Conservation (phyloP, 345 rosid genomes). For the Salix suchowensis region DNA sequence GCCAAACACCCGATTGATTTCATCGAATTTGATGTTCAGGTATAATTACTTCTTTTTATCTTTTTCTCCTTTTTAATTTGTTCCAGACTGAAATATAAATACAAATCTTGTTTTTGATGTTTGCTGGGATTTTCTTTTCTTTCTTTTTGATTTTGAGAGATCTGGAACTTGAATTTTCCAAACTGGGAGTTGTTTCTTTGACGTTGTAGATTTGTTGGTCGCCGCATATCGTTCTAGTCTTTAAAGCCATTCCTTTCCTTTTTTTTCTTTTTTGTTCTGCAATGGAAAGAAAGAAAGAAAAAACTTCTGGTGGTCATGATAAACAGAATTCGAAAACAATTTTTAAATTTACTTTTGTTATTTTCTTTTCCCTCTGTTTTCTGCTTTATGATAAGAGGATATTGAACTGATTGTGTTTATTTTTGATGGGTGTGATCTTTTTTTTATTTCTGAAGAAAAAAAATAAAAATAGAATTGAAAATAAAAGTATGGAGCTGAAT, state of each 20-base stretch:
- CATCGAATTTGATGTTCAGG: slow-evolving; percentile 99
- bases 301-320: too few species aligned
- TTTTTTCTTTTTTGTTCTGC: too few species aligned
- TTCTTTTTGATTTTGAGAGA: not conserved
- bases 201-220: not conserved
- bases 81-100: not conserved
- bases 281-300: too few species aligned
- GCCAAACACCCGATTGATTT: slow-evolving; percentile 69
- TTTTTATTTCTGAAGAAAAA: not conserved
- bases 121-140: not conserved
- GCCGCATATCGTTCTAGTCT: not conserved
- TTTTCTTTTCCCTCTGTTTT: not conserved
- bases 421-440: not conserved
- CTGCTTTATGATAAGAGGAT: not conserved
- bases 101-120: not conserved
- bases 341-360: not conserved
- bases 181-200: not conserved
- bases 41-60: slow-evolving; percentile 1
- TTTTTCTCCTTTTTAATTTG: not conserved
- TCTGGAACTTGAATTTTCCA: not conserved
- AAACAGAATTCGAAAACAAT: not conserved
- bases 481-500: slow-evolving; percentile 2
- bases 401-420: slow-evolving; percentile 10
- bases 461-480: not conserved
- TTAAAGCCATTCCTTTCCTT: too few species aligned